phyloP scores from a whole-genome alignment of 768 basidiomycete species.

The Russula earlei region DNA sequence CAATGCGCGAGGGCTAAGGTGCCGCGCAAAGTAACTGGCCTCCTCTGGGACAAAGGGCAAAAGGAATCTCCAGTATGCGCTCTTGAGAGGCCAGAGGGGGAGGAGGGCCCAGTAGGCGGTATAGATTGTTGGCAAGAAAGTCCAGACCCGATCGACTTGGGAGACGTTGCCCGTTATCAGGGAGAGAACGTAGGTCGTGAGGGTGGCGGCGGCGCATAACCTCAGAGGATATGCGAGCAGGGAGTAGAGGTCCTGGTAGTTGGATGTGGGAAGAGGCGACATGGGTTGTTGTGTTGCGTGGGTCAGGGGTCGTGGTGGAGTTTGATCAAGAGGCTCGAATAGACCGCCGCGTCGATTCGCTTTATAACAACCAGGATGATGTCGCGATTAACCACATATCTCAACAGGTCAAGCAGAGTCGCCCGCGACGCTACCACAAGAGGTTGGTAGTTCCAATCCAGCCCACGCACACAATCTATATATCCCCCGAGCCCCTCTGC shows the following conservation, averaged over 20 bases:
- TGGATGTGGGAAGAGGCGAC: not conserved
- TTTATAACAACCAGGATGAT: constrained; percentile 19
- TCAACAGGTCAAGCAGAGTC: constrained; percentile 33
- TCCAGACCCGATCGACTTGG: constrained; percentile 77
- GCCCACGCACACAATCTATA: too few species aligned
- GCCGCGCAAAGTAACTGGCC: constrained; percentile 29
- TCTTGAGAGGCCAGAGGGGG: constrained; percentile 40
- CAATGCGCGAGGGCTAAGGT: constrained; percentile 60
- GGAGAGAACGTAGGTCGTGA: constrained; percentile 47
- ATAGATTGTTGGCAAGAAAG: constrained; percentile 72
- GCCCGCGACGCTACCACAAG: constrained; percentile 30
- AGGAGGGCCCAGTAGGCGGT: constrained; percentile 73
- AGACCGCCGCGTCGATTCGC: too few species aligned
- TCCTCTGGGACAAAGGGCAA: constrained; percentile 47
- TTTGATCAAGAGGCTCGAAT: too few species aligned
- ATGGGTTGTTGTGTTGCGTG: not conserved
- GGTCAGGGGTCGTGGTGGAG: not conserved
- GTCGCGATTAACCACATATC: constrained; percentile 25
- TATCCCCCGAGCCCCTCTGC: not conserved
- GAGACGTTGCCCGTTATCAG: constrained; percentile 71
- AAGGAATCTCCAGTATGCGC: constrained; percentile 33
- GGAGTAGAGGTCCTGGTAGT: not conserved
- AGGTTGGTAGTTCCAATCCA: constrained; percentile 9
- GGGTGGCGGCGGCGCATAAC: constrained; percentile 43
- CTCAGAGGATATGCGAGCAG: constrained; percentile 47